Conservation (phyloP, 2,329 filamentous ascomycete genomes). For the Lachnellula hyalina region DNA sequence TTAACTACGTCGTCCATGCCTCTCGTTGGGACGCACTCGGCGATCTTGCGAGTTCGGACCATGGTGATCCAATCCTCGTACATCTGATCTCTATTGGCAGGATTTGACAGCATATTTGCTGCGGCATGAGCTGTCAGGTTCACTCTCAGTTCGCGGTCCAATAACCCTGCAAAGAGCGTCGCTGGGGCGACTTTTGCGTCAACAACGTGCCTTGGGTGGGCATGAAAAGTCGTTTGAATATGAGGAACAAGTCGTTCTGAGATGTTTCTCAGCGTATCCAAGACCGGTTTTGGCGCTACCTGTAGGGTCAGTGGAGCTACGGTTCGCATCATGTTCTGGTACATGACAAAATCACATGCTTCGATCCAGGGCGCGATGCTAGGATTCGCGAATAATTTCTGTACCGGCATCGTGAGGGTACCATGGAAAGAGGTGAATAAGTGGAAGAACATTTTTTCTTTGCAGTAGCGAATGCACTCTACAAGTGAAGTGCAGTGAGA, state of each 20-base stretch:
- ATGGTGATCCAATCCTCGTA: slow-evolving; percentile 81
- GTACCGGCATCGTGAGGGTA: slow-evolving; percentile 91
- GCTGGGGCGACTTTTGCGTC: slow-evolving; percentile 84
- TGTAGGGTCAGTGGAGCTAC: slow-evolving; percentile 84
- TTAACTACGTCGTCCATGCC: slow-evolving; percentile 64
- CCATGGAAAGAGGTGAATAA: slow-evolving; percentile 94
- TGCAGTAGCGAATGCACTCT: slow-evolving; percentile 92
- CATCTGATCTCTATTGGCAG: slow-evolving; percentile 90
- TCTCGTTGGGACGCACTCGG: slow-evolving; percentile 56
- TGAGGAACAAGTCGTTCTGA: slow-evolving; percentile 75
- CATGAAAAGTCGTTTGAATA: slow-evolving; percentile 78
- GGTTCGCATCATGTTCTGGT: slow-evolving; percentile 94
- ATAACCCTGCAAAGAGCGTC: slow-evolving; percentile 76
- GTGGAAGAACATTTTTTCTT: slow-evolving; percentile 94
- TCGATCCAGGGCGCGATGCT: slow-evolving; percentile 88
- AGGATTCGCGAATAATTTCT: slow-evolving; percentile 81
- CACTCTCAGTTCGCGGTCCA: slow-evolving; percentile 83
- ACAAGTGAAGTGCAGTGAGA: slow-evolving; percentile 94
- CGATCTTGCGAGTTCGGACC: slow-evolving; percentile 57
- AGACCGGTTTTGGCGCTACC: slow-evolving; percentile 80
- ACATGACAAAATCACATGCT: slow-evolving; percentile 91
- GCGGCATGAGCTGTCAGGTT: slow-evolving; percentile 92
- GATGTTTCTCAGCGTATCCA: slow-evolving; percentile 83
- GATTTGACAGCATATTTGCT: slow-evolving; percentile 84
- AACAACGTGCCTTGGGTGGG: slow-evolving; percentile 79